Base-by-base conservation (phyloP, 2,329 filamentous ascomycete species). In the Ophiostoma angusticollis region DNA sequence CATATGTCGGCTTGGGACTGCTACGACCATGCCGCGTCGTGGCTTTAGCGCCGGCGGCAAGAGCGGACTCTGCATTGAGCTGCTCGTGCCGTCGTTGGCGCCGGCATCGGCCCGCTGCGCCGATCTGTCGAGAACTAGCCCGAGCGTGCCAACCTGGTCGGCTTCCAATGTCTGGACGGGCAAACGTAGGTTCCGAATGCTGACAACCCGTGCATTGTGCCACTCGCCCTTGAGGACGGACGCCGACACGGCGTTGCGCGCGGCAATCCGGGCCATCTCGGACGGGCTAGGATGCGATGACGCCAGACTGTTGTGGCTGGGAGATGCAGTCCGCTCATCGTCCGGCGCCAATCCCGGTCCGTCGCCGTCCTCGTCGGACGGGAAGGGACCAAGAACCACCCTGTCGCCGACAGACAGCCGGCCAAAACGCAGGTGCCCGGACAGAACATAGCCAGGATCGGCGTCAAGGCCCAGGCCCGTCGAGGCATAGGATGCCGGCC, bases 91-190 rank as follows among this genome's bases (percentile, higher is more conserved):
- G 1, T 34, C n/a, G 1, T 18, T 12, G 9, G 8, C n/a, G 6
- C 12, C 28, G 14, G 4, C 29, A n/a, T 5, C 11, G 14, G 8
- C n/a, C 9, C 21, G 9, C 6, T 40, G 13, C 6, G 9, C 11
- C 2, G 58, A 49, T 5, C 59, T 52, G 23, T 70, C 63, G n/a
- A 80, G 68, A 3, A 80, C 69, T 36, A 96, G 65, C 0, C 87
- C 89, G 39, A 98, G 72, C 0, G 87, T 95, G 1, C 89, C 91
- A 6, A 89, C 86, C 58, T 98, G 89, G 9, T 84, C 85, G 13
- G 78, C 70, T 36, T 78, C 70, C 7, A 96, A 68, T 0, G 70
- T 74, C 33, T 76, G 74, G 0, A 95, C 86, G 0, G 89, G 84
- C 3, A 95, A 65, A 5, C 89, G 76, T 8, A 98, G 65, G 49